Evolutionary conservation across 139 green algal genomes (phyloP), one percentile per base, ranked within the genome.

Genomic region (Tetradesmus obliquus): DNA sequence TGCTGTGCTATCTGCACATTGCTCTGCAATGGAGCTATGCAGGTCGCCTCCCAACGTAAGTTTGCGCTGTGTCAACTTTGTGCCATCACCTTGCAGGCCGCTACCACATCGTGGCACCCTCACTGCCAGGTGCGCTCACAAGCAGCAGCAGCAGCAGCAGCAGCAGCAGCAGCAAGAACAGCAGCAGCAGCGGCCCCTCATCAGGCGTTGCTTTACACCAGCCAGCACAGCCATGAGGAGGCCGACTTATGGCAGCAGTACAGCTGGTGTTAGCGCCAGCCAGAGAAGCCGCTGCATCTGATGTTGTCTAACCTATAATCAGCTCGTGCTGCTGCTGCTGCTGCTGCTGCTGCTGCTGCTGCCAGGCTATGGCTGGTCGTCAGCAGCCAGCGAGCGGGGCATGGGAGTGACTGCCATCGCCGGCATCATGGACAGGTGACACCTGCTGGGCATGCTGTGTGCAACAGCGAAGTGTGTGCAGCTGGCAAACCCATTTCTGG

Each of bases 301-400:
- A 10, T 12, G n/a, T 19, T 55, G n/a, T 20, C 17, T 19, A 13
- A 7, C 19, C 5, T 22, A 12, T 82, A 12, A 55, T 22, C 79
- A 17, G 9, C 79, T 5, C 3, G 22, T 83, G 79, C 79, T 19
- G 1, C 10, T 53, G 66, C 15, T 76, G 66, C 15, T 24, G 66
- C 17, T 76, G 17, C 66, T 24, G 66, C 66, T 76, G 17, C 66
- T 76, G 66, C 66, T 76, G 15, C 66, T 76, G 66, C 66, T 76
- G 66, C 15, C 88, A 91, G 88, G 88, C 19, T 91, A 91, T n/a
- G 88, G 88, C n/a, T 91, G 85, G 10, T 91, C 88, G 6, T 91
- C 88, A 19, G 88, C 88, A 22, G 69, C 88, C 7, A 81, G 22
- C 5, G 22, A 91, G 55, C 88, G 88, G 2, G 88, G 88, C 17